Conservation (phyloP, 106 monocot species). For the Acorus gramineus region DNA sequence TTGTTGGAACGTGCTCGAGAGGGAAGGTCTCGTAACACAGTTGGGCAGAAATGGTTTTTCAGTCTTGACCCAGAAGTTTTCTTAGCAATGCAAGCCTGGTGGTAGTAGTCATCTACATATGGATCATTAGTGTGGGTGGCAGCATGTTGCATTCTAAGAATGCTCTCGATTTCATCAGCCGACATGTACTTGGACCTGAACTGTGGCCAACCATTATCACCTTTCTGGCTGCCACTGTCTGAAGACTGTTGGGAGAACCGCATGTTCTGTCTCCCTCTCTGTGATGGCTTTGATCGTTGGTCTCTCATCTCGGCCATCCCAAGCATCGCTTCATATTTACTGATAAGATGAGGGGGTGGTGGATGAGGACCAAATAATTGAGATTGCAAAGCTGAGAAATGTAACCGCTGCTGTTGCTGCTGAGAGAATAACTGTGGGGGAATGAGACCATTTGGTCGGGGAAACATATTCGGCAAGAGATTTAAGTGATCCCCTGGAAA, state of each 20-base stretch:
- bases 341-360: slow-evolving; percentile 12
- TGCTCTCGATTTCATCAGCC: slow-evolving; percentile 54
- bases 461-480: slow-evolving; percentile 22
- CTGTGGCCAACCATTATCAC: slow-evolving; percentile 18
- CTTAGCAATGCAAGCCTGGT: slow-evolving; percentile 57
- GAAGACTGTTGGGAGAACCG: slow-evolving; percentile 25
- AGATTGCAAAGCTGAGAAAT: slow-evolving; percentile 31
- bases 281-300: slow-evolving; percentile 22
- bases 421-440: slow-evolving; percentile 22
- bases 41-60: slow-evolving; percentile 40
- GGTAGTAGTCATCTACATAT: slow-evolving; percentile 61
- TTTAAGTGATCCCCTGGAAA: slow-evolving; percentile 23
- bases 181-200: slow-evolving; percentile 65
- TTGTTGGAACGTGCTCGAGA: slow-evolving; percentile 16
- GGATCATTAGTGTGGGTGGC: slow-evolving; percentile 46
- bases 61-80: slow-evolving; percentile 11
- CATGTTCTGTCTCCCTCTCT: slow-evolving; percentile 28
- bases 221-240: slow-evolving; percentile 22
- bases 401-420: slow-evolving; percentile 29
- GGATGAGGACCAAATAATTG: slow-evolving; percentile 20
- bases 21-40: slow-evolving; percentile 32
- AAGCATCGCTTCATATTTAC: slow-evolving; percentile 21
- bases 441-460: slow-evolving; percentile 32
- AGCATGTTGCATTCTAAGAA: slow-evolving; percentile 47
- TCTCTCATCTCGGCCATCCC: slow-evolving; percentile 28